Evolutionary conservation across 2,329 filamentous ascomycete genomes (phyloP), one percentile per base, ranked within the genome.

Genomic region (Domatiomyces catenatus): DNA sequence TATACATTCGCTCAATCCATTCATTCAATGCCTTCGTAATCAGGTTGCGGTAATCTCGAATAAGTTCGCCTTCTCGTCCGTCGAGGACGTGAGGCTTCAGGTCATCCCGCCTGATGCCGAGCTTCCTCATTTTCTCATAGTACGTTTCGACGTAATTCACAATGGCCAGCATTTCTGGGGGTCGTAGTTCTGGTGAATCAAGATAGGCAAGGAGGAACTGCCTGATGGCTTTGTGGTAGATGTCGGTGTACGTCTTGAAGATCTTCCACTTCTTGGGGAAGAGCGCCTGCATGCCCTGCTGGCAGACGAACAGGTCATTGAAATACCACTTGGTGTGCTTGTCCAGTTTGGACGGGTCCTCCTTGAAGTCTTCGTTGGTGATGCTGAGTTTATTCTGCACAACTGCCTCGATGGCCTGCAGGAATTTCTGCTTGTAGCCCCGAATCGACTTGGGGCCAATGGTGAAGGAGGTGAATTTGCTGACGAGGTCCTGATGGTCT

Each of bases 231-330:
- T 79, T 76, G 69, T 98, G 92, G 65, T 98, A 98, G 54, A 94
- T 89, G 61, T 84, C 78, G 53, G 81, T 83, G 66, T 94, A 98
- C 1, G 85, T 92, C 64, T 84, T 82, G 69, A 89, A 84, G 46
- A 98, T 94, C 63, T 84, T 89, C 92, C 92, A 98, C 67, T 92
- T 94, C 69, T 86, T 90, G 7, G 93, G 92, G 79, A 95, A 89
- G 49, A 98, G 74, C 24, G 80, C 79, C 53, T 84, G 79, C 86
- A 98, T 94, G 62, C 92, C 90, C 55, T 93, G 76, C 67, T 90
- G 88, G 63, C 95, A 90, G 2, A 87, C 88, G 66, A 93, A 94
- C 39, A 98, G 76, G 65, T 98, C 90, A 69, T 96, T 95, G 71
- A 96, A 98, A 68, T 81, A 98, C 92, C 92, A 98, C 62, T 85